These are phyloP conservation scores for Dacryopinax spathularia DNA, from an alignment of 768 basidiomycete species.

Conservation along the genomic window DNA sequence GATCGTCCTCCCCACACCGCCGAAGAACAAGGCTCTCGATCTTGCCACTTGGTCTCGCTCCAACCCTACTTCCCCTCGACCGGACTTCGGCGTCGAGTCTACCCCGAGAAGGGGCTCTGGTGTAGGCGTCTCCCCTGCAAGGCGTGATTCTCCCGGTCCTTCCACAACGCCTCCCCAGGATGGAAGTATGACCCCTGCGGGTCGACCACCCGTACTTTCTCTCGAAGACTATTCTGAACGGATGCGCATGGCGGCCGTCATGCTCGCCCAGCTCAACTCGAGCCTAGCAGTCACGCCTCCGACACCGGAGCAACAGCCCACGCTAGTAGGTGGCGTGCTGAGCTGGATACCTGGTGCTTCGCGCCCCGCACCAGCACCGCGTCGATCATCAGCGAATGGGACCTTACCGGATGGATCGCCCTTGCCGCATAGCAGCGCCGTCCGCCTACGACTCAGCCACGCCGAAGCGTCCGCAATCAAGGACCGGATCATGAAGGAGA, in stretches of 20 bases:
- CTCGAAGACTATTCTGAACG: conserved; percentile 96
- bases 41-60: conserved; percentile 65
- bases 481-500: conserved; percentile 95
- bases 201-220: conserved; percentile 38
- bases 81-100: background rate
- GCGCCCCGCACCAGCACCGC: conserved; percentile 4
- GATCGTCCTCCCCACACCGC: conserved; percentile 64
- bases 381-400: background rate
- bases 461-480: conserved; percentile 81
- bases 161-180: conserved; percentile 4
- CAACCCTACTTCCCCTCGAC: conserved; percentile 34
- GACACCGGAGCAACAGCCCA: conserved; percentile 14
- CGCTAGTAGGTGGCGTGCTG: conserved; percentile 23
- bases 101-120: conserved; percentile 1
- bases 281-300: conserved; percentile 32
- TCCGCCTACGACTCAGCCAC: conserved; percentile 60
- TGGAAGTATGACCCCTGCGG: background rate
- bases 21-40: conserved; percentile 82
- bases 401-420: background rate
- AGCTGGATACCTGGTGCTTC: conserved; percentile 41
- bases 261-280: conserved; percentile 92
- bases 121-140: background rate
- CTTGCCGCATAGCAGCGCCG: conserved; percentile 14
- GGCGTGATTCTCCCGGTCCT: background rate
- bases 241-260: conserved; percentile 95